Conservation (phyloP, 768 basidiomycete genomes). For the Boletellus emodensis region DNA sequence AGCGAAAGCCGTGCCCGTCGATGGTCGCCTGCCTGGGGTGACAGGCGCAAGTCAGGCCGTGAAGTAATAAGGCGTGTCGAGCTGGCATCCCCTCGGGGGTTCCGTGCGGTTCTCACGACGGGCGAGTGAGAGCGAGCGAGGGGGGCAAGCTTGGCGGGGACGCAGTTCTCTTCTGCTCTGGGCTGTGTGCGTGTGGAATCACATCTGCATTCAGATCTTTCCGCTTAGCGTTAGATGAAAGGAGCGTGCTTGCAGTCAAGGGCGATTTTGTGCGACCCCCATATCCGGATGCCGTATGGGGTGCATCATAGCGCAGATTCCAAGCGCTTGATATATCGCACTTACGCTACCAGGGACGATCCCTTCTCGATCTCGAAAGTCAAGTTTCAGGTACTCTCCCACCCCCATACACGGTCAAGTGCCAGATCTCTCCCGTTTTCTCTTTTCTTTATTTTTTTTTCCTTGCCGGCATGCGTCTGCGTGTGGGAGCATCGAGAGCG, state of each 20-base stretch:
- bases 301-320: constrained; percentile 32
- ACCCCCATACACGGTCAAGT: constrained; percentile 10
- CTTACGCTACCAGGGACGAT: constrained; percentile 37
- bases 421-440: constrained; percentile 21
- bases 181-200: constrained; percentile 27
- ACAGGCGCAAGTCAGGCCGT: constrained; percentile 12
- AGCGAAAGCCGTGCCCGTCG: constrained; percentile 11
- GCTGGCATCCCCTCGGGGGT: constrained; percentile 19
- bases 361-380: constrained; percentile 35
- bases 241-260: constrained; percentile 26
- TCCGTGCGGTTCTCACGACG: neutral
- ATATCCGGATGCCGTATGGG: constrained; percentile 34
- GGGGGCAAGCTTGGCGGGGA: constrained; percentile 8
- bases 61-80: constrained; percentile 22
- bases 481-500: constrained; percentile 11
- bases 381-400: constrained; percentile 35
- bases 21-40: constrained; percentile 15
- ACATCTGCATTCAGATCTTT: constrained; percentile 33
- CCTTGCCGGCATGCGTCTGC: constrained; percentile 23
- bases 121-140: constrained; percentile 7
- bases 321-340: constrained; percentile 31
- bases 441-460: constrained; percentile 11
- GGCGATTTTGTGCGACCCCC: constrained; percentile 22
- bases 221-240: constrained; percentile 37
- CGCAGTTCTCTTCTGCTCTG: constrained; percentile 11